Percentiles rank a stretch among this genome's conserved stretches.
phyloP scores from a whole-genome alignment of 2,329 filamentous ascomycete species.

The Colletotrichum noveboracense region DNA sequence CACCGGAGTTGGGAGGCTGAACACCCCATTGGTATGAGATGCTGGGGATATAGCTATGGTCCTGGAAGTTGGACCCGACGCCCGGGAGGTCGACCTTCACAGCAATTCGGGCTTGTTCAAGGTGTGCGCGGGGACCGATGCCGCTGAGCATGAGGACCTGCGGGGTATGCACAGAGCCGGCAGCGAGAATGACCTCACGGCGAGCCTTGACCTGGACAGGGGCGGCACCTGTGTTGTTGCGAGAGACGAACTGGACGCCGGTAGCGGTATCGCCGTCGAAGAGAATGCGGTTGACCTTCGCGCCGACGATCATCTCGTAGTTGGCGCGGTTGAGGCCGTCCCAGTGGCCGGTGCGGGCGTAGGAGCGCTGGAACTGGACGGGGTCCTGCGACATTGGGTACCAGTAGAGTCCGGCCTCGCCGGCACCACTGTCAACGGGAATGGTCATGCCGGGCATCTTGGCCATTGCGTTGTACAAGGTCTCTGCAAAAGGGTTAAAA shows the following conservation, averaged over 20 bases:
- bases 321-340: constrained; percentile 27
- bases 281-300: constrained; percentile 26
- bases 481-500: neutral
- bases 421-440: constrained; percentile 27
- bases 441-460: constrained; percentile 28
- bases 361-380: constrained; percentile 24
- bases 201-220: constrained; percentile 28
- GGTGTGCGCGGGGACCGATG: constrained; percentile 40
- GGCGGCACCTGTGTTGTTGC: constrained; percentile 19
- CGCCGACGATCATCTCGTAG: constrained; percentile 29
- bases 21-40: constrained; percentile 24
- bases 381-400: constrained; percentile 29
- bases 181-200: constrained; percentile 42
- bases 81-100: constrained; percentile 45
- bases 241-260: constrained; percentile 31
- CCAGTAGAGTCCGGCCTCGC: constrained; percentile 31
- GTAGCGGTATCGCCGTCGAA: constrained; percentile 28
- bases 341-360: constrained; percentile 30
- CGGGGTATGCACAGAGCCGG: constrained; percentile 40
- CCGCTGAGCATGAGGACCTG: constrained; percentile 50
- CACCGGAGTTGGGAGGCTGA: neutral
- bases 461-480: constrained; percentile 28
- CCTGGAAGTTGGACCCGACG: constrained; percentile 49
- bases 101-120: constrained; percentile 39
- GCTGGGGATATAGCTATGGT: constrained; percentile 34